Conservation (phyloP, 768 basidiomycete species). For the Sporobolomyces pararoseus region DNA sequence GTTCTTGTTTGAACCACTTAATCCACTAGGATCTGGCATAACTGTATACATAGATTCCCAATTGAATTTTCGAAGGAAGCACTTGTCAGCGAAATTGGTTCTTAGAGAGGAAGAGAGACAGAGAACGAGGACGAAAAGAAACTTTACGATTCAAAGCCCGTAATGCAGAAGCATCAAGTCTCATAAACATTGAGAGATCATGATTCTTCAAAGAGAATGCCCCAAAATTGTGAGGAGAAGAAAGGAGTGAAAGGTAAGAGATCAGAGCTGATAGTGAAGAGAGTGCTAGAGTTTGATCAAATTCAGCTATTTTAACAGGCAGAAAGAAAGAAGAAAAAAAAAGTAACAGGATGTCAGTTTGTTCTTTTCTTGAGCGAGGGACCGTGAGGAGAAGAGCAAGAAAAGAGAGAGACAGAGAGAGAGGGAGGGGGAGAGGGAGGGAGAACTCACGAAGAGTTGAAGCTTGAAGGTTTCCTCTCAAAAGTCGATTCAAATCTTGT, state of each 20-base stretch:
- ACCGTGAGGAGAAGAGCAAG: not conserved
- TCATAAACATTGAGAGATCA: conserved; percentile 91
- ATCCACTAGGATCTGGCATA: conserved; percentile 41
- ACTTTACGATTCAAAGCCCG: conserved; percentile 78
- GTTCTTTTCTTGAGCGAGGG: no score
- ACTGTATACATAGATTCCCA: conserved; percentile 4
- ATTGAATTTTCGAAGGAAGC: no score
- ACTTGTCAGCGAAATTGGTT: not conserved
- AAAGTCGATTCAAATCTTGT: conserved; percentile 70
- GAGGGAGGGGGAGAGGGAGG: no score
- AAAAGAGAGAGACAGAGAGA: conserved; percentile 3
- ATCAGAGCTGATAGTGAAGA: conserved; percentile 76
- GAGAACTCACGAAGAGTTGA: conserved; percentile 50
- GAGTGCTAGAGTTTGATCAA: conserved; percentile 71
- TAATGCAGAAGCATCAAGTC: conserved; percentile 88
- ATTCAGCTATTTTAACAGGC: conserved; percentile 59
- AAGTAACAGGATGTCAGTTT: no score
- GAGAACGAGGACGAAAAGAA: no score
- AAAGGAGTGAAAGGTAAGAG: conserved; percentile 71
- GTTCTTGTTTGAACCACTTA: conserved; percentile 65
- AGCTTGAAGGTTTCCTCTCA: conserved; percentile 55
- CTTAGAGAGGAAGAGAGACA: not conserved
- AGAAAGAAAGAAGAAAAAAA: no score
- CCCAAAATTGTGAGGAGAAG: conserved; percentile 72
- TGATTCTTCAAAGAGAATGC: conserved; percentile 78